Percentiles rank a stretch among this genome's conserved stretches.
Conservation (phyloP, 768 basidiomycete species). For the Russula sp. region DNA sequence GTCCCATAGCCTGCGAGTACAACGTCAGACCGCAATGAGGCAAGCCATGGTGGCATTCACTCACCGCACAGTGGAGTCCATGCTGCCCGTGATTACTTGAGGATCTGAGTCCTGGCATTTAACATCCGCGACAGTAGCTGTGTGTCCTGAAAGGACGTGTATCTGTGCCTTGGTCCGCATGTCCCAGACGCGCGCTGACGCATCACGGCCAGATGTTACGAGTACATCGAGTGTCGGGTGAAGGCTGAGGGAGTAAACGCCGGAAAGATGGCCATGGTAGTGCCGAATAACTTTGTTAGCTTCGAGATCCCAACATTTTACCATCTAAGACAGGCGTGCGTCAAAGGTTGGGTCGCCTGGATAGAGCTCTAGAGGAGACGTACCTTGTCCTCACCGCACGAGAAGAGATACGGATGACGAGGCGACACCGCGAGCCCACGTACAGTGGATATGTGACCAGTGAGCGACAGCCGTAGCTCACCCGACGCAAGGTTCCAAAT, state of each 20-base stretch:
- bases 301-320: slow-evolving; percentile 99
- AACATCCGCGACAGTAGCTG: slow-evolving; percentile 92
- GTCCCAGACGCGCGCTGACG: slow-evolving; percentile 97
- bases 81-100: slow-evolving; percentile 95
- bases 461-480: slow-evolving; percentile 94
- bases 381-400: slow-evolving; percentile 97
- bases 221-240: slow-evolving; percentile 96
- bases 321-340: slow-evolving; percentile 63
- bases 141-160: slow-evolving; percentile 90
- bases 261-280: slow-evolving; percentile 97
- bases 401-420: slow-evolving; percentile 95
- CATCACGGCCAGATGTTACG: slow-evolving; percentile 93
- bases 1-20: slow-evolving; percentile 76
- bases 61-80: slow-evolving; percentile 94
- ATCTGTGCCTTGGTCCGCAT: slow-evolving; percentile 98
- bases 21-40: slow-evolving; percentile 15
- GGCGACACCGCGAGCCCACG: slow-evolving; percentile 89
- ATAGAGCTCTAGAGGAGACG: slow-evolving; percentile 28
- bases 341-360: not conserved
- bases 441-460: slow-evolving; percentile 97
- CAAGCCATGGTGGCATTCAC: slow-evolving; percentile 30
- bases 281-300: slow-evolving; percentile 98
- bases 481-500: slow-evolving; percentile 98
- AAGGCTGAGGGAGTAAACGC: slow-evolving; percentile 89
- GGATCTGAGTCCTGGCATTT: slow-evolving; percentile 97